Conservation (phyloP, 2,329 filamentous ascomycete species). For the Blumeria hordei region DNA sequence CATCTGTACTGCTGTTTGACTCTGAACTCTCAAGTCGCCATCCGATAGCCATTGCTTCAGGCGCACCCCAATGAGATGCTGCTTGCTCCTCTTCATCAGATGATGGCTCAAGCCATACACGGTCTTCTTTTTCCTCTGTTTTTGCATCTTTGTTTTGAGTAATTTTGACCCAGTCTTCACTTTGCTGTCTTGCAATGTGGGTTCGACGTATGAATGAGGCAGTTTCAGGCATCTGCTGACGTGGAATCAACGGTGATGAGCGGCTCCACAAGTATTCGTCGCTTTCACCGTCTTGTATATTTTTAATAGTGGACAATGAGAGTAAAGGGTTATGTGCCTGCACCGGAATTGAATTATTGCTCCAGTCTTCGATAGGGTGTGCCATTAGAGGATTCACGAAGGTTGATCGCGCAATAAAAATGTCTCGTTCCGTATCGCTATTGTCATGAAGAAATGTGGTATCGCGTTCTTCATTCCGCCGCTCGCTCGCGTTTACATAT, state of each 20-base stretch:
- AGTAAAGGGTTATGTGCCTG: neutral
- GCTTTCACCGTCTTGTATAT: neutral
- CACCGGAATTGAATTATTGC: no score
- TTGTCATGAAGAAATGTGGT: slow-evolving; percentile 27
- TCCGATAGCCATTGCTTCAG: neutral
- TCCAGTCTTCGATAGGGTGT: no score
- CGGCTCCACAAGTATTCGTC: neutral
- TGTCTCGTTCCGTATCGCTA: slow-evolving; percentile 24
- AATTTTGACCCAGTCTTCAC: slow-evolving; percentile 14
- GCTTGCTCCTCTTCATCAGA: slow-evolving; percentile 13
- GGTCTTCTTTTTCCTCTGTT: slow-evolving; percentile 8
- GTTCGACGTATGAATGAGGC: neutral
- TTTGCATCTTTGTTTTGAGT: slow-evolving; percentile 8
- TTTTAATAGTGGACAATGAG: no score
- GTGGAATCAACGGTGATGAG: neutral
- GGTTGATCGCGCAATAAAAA: neutral
- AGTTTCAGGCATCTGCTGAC: neutral
- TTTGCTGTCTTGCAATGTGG: slow-evolving; percentile 2
- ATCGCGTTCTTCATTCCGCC: slow-evolving; percentile 14
- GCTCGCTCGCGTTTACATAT: slow-evolving; percentile 3
- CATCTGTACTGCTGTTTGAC: neutral
- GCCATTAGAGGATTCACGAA: neutral
- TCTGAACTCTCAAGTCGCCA: neutral
- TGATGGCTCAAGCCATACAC: slow-evolving; percentile 14
- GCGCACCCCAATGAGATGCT: slow-evolving; percentile 13